Percentiles rank a stretch among this genome's conserved stretches.
Conservation (phyloP, 176 grass and related monocot species). For the Thalia dealbata region DNA sequence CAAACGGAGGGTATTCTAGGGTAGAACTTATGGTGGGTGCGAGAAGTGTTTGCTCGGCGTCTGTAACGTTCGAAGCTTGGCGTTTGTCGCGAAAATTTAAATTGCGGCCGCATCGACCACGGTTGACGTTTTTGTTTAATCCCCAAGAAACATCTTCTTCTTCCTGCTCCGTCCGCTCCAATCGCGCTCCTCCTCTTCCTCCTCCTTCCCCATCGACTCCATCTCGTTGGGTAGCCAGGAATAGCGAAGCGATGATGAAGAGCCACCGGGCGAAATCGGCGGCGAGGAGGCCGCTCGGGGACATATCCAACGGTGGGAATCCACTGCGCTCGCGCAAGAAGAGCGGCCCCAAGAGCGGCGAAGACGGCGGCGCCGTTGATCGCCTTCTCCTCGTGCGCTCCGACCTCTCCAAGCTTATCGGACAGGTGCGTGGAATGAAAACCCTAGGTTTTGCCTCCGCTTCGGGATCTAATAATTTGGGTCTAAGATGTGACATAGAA, state of each 20-base stretch:
- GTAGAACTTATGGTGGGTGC: too few species aligned
- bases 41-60: too few species aligned
- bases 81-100: too few species aligned
- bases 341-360: not conserved
- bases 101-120: too few species aligned
- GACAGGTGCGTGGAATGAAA: slow-evolving; percentile 29
- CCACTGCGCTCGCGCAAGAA: slow-evolving; percentile 22
- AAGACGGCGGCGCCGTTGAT: slow-evolving; percentile 31
- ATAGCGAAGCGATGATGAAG: slow-evolving; percentile 34
- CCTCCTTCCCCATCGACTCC: not conserved
- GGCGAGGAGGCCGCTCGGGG: slow-evolving; percentile 39
- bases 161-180: too few species aligned
- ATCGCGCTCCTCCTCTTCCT: too few species aligned
- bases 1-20: too few species aligned
- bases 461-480: not conserved
- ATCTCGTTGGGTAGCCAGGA: not conserved
- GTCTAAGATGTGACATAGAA: not conserved
- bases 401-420: slow-evolving; percentile 29
- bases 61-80: too few species aligned
- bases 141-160: too few species aligned
- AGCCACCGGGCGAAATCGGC: slow-evolving; percentile 31
- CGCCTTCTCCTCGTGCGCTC: slow-evolving; percentile 42
- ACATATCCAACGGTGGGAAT: slow-evolving; percentile 37
- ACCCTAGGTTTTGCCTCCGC: not conserved
- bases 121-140: too few species aligned